Conservation (phyloP, 345 rosid genomes). For the Lepidium africanum region DNA sequence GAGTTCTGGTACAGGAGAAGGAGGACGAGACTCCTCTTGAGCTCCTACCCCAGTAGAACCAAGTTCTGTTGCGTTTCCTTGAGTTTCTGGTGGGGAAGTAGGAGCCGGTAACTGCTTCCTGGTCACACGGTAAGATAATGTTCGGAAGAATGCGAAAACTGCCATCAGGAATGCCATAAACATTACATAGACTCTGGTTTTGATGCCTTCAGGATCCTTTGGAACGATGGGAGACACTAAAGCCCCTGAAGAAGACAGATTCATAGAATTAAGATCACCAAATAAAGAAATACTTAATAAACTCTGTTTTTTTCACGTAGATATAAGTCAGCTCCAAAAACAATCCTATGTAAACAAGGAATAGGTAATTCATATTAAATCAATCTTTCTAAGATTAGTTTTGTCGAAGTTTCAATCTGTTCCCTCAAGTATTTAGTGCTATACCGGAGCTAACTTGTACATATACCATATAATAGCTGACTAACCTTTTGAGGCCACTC, state of each 20-base stretch:
- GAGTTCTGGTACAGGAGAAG: conserved; percentile 57
- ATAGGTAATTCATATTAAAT: not conserved
- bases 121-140: conserved; percentile 35
- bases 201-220: conserved; percentile 44
- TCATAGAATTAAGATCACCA: not conserved
- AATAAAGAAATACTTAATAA: not conserved
- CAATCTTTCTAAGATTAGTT: not conserved
- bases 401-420: conserved; percentile 3
- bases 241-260: conserved; percentile 8
- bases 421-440: not conserved
- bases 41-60: conserved; percentile 8
- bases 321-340: too few species aligned
- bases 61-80: conserved; percentile 31
- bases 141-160: conserved; percentile 41
- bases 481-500: conserved; percentile 62
- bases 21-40: conserved; percentile 41
- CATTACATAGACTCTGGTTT: conserved; percentile 34
- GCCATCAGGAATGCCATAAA: conserved; percentile 58
- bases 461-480: not conserved
- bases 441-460: not conserved
- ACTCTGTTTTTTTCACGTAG: not conserved
- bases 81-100: conserved; percentile 20
- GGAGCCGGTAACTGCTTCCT: conserved; percentile 37
- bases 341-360: not conserved
- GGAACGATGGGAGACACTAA: conserved; percentile 10